Evolutionary conservation across 75 land plant genomes (phyloP), one percentile per base, ranked within the genome.

Genomic region (Pinus tabuliformis): DNA sequence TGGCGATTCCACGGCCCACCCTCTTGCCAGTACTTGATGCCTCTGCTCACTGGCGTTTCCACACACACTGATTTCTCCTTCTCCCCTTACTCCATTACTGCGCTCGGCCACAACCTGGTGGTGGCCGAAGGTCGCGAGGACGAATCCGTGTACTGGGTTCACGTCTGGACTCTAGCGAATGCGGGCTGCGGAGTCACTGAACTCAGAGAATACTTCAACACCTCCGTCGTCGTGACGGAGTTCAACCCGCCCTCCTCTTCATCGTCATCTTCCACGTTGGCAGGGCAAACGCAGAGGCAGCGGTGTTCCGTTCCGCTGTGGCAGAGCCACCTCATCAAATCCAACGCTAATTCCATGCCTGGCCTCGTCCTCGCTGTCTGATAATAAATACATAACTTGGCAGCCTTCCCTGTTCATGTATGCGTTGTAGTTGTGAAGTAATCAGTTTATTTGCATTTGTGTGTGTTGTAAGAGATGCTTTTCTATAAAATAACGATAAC

Each of bases 151-250:
- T 87, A 83, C 73, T 93, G 95, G 95, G 92, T 90, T 18, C 95
- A 93, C 76, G 86, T 93, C 56, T 93, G 92, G 92, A 90, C 87
- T 15, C 60, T 93, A 30, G 81, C 86, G 75, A 85, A 84, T 65
- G 88, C 89, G 11, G 56, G 83, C 80, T 86, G 88, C 83, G 16
- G 81, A 28, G 83, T 90, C 37, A 80, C 83, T 26, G 88, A 87
- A 64, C 84, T 90, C 58, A 73, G 92, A 15, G 95, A 93, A 82
- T 93, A 90, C 76, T 88, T 90, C 83, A 93, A 93, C 73, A 93
- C 95, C 24, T 85, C 86, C 61, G 76, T 93, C 36, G 83, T 85
- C 11, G 94, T 85, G 6, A 58, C 26, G 62, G 86, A 88, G 36
- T 36, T 89, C 71, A 80, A 73, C 22, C 76, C 72, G 75, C 85